Base-by-base conservation (phyloP, 176 grass and related monocot genomes). In the Oryza australiensis region DNA sequence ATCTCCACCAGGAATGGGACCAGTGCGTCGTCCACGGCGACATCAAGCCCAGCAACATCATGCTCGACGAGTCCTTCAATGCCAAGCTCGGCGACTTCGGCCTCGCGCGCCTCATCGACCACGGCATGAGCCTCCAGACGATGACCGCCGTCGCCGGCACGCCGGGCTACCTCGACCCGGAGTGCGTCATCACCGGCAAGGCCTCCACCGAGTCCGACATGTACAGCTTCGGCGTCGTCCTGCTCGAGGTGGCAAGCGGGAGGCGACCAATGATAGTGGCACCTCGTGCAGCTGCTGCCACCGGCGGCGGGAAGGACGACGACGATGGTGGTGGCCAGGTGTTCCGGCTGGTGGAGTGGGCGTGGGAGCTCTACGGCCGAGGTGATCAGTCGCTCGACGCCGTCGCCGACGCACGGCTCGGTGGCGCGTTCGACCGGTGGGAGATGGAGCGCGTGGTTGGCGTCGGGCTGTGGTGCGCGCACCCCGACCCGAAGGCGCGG, bases 391-490 rank as follows among this genome's bases (percentile, higher is more conserved):
- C 35, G 0, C 13, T 76, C 7, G 15, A 77, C 9, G 75, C 35
- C 16, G 0, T 9, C 24, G 59, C 35, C 0, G 75, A 77, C 9
- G 15, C 26, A 24, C 14, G 15, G 9, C 57, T 77, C 0, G 4
- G 35, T 0, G 35, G 35, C 14, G 59, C 0, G 35, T 77, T 77
- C 59, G 9, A 77, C 15, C 13, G 2, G 35, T 28, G 59, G 75
- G 57, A 77, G 14, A 20, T 77, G 35, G 57, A 41, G 15, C 14
- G 75, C 2, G 75, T 77, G 23, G 14, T 77, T 23, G 75, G 4
- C 2, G 59, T 77, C 8, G 75, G 90, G 43, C 42, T 93, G 30
- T 93, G 90, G 87, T 89, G 87, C 4, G 87, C 71, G 13, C 87
- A 92, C 35, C 75, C 75, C 1, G 75, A 77, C 59, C 35, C 35